Evolutionary conservation across 2,329 filamentous ascomycete species (phyloP), one percentile per base, ranked within the genome.

Genomic region (Cryphonectria carpinicola): DNA sequence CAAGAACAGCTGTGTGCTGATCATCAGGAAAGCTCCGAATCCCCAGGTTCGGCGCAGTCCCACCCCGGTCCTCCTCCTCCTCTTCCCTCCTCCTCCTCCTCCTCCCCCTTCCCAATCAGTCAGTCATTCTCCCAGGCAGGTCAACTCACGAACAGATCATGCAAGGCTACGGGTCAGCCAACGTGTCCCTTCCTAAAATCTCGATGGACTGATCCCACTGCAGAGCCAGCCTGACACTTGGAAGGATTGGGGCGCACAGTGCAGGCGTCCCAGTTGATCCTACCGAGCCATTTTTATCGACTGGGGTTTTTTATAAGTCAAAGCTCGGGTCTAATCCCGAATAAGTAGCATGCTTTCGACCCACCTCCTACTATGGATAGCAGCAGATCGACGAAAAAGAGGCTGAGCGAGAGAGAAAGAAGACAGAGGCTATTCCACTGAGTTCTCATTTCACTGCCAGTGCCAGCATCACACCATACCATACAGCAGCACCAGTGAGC

Each of bases 131-230:
- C 58, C 35, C 17, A 25, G 39, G 22, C 25, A 46, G 28, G 25
- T 52, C 41, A 35, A 49, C 28, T 25, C 63, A 43, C 39, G 61
- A 22, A 32, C 41, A 35, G 25, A 49, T 65, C 63, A 65, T 65
- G 63, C 63, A 52, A 65, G 63, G 63, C 63, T 65, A 49, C 43
- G 43, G 43, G 43, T 49, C n/a, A 35, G 41, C 63, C 63, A 65
- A 52, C 17, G 28, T 52, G 43, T 49, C 46, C 22, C 43, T 52
- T 52, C 13, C n/a, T 39, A 64, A n/a, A 41, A 22, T 39, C 37
- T 63, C 39, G 37, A 25, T 46, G 37, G 35, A 28, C 41, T 64
- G 43, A 65, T 65, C 63, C 62, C 63, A 49, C 63, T 37, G 63
- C 28, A 65, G 41, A 7, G 32, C 39, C 62, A 65, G 28, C 14